A percentile compares a stretch with the other conserved stretches of the same genome.
Evolutionary conservation across 2,329 filamentous ascomycete species (phyloP).

Genomic region (Penicillium sp.): DNA sequence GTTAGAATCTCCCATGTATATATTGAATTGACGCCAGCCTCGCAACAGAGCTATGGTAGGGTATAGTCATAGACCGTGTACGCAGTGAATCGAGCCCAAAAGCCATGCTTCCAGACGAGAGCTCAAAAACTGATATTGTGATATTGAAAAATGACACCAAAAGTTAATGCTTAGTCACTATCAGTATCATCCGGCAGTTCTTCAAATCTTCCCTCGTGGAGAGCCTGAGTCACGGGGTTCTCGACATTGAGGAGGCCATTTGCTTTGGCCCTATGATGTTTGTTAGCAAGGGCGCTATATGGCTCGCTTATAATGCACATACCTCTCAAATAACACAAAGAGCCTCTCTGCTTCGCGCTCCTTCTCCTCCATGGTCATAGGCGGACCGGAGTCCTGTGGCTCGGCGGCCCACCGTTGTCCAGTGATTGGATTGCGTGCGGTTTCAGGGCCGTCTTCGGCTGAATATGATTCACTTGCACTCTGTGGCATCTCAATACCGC

Average conservation of each 20-base stretch:
- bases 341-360: slow-evolving; percentile 84
- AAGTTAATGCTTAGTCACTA: slow-evolving; percentile 24
- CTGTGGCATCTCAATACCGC: slow-evolving; percentile 74
- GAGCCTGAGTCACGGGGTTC: slow-evolving; percentile 72
- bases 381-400: slow-evolving; percentile 55
- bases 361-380: slow-evolving; percentile 90
- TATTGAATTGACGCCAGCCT: neutral
- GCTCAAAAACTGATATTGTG: too few species aligned
- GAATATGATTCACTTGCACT: slow-evolving; percentile 59
- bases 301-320: slow-evolving; percentile 10
- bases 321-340: slow-evolving; percentile 89
- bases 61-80: neutral
- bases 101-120: neutral
- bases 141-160: neutral
- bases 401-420: slow-evolving; percentile 76
- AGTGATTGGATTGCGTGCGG: slow-evolving; percentile 74
- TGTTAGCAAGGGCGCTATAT: slow-evolving; percentile 13
- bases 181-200: slow-evolving; percentile 60
- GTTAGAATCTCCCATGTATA: too few species aligned
- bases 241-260: slow-evolving; percentile 75
- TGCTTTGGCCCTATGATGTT: slow-evolving; percentile 56
- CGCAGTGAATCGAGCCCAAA: neutral
- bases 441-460: slow-evolving; percentile 26
- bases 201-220: slow-evolving; percentile 67
- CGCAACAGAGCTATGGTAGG: neutral